Percentiles rank a stretch among this genome's conserved stretches.
Evolutionary conservation across 139 green algal genomes (phyloP).

Genomic region (Chlamydomonas asymmetrica): DNA sequence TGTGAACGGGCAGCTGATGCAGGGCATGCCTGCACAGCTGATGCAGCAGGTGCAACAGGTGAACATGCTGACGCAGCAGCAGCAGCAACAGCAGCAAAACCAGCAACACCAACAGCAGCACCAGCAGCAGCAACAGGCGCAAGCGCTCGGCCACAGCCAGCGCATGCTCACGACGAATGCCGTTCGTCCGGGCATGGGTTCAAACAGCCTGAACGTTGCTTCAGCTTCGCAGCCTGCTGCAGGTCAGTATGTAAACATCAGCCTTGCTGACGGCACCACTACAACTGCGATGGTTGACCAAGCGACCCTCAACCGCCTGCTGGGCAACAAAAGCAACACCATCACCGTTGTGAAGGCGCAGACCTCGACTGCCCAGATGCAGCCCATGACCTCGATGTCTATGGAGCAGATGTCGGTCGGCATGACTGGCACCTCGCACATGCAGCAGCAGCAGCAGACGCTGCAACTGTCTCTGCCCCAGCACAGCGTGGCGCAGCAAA

Average conservation of each 20-base stretch:
- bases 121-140: conserved; percentile 1
- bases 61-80: conserved; percentile 23
- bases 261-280: conserved; percentile 19
- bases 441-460: conserved; percentile 8
- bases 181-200: background rate
- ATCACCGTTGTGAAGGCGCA: no score
- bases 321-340: no score
- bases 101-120: background rate
- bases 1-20: no score
- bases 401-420: no score
- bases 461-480: background rate
- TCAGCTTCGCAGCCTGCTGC: background rate
- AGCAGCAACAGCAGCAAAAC: background rate
- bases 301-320: conserved; percentile 7
- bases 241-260: conserved; percentile 30
- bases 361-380: no score
- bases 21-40: conserved; percentile 1
- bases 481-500: background rate
- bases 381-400: no score
- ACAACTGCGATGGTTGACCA: conserved; percentile 15
- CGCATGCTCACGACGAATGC: background rate
- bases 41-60: conserved; percentile 25
- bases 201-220: no score
- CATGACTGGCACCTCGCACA: background rate
- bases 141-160: background rate